These are phyloP conservation scores for Nothophytophthora sp. DNA, from an alignment of 352 stramenopile species.

Conservation along the genomic window DNA sequence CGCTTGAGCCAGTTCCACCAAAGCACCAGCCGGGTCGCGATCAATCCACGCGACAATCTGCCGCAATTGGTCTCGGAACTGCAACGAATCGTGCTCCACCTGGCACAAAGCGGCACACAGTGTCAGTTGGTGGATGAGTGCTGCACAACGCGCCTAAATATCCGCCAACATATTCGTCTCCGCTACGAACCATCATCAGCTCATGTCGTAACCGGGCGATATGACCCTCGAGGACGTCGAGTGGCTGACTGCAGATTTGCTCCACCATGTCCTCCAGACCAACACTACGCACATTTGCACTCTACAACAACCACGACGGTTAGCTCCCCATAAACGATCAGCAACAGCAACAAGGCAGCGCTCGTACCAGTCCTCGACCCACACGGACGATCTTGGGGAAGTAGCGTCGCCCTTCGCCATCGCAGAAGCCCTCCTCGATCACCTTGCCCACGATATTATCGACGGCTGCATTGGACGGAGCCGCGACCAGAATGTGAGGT, in stretches of 20 bases:
- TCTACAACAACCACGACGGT: slow-evolving; percentile 37
- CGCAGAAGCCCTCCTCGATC: slow-evolving; percentile 95
- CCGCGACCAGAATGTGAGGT: slow-evolving; percentile 92
- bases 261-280: slow-evolving; percentile 86
- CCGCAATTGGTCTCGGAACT: slow-evolving; percentile 66
- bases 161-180: too few relatives aligned
- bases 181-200: slow-evolving; percentile 54
- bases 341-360: neutral
- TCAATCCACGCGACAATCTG: slow-evolving; percentile 78
- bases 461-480: slow-evolving; percentile 95
- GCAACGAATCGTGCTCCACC: slow-evolving; percentile 75
- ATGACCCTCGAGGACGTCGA: slow-evolving; percentile 72
- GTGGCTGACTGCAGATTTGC: slow-evolving; percentile 73
- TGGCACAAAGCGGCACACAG: too few relatives aligned
- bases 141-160: too few relatives aligned
- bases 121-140: too few relatives aligned
- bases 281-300: slow-evolving; percentile 74
- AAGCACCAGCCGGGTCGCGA: slow-evolving; percentile 43
- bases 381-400: slow-evolving; percentile 96
- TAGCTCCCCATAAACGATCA: neutral
- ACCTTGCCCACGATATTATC: slow-evolving; percentile 98
- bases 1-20: slow-evolving; percentile 42
- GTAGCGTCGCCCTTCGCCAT: slow-evolving; percentile 92
- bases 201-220: slow-evolving; percentile 53
- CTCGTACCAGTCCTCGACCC: slow-evolving; percentile 74